phyloP scores from a whole-genome alignment of 1,284 basidiomycete genomes.

The Tilletia walkeri region DNA sequence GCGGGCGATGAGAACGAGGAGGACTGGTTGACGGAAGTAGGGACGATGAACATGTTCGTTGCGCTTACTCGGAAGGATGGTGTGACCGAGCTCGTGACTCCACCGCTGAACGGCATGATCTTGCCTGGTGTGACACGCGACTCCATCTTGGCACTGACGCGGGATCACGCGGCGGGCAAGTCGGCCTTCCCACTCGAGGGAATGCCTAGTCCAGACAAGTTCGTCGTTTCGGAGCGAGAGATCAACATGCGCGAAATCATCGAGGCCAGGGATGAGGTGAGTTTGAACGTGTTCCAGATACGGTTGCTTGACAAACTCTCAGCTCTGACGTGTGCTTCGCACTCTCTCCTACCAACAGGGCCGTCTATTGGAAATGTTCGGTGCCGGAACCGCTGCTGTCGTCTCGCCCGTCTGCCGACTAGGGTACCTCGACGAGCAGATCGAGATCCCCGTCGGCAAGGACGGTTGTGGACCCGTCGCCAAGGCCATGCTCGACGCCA shows the following conservation, averaged over 20 bases:
- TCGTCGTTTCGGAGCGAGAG: conserved; percentile 77
- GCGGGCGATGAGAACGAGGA: conserved; percentile 63
- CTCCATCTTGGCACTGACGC: conserved; percentile 73
- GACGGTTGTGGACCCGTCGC: conserved; percentile 86
- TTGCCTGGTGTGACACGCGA: conserved; percentile 95
- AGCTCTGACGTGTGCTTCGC: not conserved
- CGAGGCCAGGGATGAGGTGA: conserved; percentile 63
- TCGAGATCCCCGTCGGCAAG: conserved; percentile 77
- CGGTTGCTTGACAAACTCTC: not conserved
- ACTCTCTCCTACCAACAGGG: conserved; percentile 58
- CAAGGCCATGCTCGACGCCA: conserved; percentile 74
- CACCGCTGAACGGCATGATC: conserved; percentile 90
- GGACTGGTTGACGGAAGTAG: conserved; percentile 59
- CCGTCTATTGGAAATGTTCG: conserved; percentile 84
- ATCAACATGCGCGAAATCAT: conserved; percentile 87
- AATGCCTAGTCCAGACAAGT: conserved; percentile 56
- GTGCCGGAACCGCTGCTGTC: conserved; percentile 69
- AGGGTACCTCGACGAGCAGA: conserved; percentile 81
- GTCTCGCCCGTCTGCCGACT: conserved; percentile 66
- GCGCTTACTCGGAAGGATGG: conserved; percentile 74
- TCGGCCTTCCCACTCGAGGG: conserved; percentile 54
- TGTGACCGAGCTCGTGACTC: conserved; percentile 60
- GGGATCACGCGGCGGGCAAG: conserved; percentile 69
- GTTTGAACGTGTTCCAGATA: not conserved
- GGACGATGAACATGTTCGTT: conserved; percentile 95